Base-by-base conservation (phyloP, 164 flowering plant genomes). In the Pachysandra terminalis region DNA sequence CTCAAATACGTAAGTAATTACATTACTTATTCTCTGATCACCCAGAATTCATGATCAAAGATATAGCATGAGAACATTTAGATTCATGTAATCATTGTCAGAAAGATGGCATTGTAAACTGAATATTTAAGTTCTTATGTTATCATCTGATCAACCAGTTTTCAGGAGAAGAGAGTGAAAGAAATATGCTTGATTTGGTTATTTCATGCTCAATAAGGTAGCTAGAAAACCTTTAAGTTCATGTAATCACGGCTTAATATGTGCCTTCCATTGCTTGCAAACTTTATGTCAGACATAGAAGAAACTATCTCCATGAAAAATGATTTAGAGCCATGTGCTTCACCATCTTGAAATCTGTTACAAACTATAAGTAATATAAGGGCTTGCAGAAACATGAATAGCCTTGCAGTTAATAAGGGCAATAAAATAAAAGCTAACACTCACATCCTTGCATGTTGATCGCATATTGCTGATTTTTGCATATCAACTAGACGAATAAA, bases 391-490 rank as follows among this genome's bases (percentile, higher is more conserved):
- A 16, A 53, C 15, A 7, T 53, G 59, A 37, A 49, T 56, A 65
- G 48, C 23, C 51, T 17, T 14, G 60, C 17, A 55, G 35, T 13
- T 24, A n/a, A 49, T 64, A 68, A 66, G n/a, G 23, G 49, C 41
- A 10, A 25, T 15, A 37, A 60, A 21, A 28, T 51, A 64, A 14
- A 48, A 59, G 19, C 19, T 32, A 70, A 57, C 58, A 65, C 91
- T 81, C 74, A 92, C 97, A 90, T 80, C 68, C 73, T 82, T 61
- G 90, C 89, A 74, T 74, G 64, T 54, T 75, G 80, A 78, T 90
- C 97, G 76, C 94, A 90, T 61, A 92, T 75, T 53, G 96, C 97
- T 63, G 96, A 90, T 73, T 81, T 83, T 26, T 96, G 84, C 97
- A 90, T 83, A 77, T 92, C 97, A 73, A 84, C 88, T n/a, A 92